Percentiles rank a stretch among this genome's conserved stretches.
These are phyloP conservation scores for Aegle marmelos DNA, from an alignment of 345 rosid species.

Conservation along the genomic window DNA sequence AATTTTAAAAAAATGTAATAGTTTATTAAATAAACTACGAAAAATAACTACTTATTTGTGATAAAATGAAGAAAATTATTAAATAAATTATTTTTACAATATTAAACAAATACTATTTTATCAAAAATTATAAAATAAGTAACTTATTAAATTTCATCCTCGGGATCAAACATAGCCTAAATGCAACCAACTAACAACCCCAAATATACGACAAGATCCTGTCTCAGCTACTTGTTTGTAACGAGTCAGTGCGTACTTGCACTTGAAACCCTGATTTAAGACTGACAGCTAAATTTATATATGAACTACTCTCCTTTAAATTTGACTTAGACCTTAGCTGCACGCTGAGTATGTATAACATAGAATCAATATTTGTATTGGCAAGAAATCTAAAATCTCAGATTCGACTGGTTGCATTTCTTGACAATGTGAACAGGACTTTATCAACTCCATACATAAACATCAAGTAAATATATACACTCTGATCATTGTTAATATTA, in stretches of 20 bases:
- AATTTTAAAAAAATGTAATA: no score
- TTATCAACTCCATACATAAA: neutral
- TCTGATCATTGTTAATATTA: neutral
- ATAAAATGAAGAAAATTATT: no score
- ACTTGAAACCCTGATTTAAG: neutral
- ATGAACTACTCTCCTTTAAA: neutral
- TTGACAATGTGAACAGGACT: neutral
- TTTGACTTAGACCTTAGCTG: neutral
- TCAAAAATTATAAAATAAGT: no score
- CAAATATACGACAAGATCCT: no score
- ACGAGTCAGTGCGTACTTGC: neutral
- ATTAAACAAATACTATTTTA: no score
- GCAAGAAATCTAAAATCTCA: neutral
- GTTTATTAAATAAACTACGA: no score
- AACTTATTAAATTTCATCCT: no score
- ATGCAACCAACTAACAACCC: no score
- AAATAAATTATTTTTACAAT: no score
- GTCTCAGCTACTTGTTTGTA: no score
- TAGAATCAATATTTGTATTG: neutral
- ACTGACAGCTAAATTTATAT: neutral
- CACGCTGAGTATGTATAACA: neutral
- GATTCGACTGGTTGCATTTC: slow-evolving; percentile 2
- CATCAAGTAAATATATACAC: neutral
- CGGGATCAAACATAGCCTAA: no score
- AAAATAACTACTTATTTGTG: no score